These are phyloP conservation scores for Teratosphaeria viscida DNA, from an alignment of 2,329 filamentous ascomycete genomes.

Conservation along the genomic window DNA sequence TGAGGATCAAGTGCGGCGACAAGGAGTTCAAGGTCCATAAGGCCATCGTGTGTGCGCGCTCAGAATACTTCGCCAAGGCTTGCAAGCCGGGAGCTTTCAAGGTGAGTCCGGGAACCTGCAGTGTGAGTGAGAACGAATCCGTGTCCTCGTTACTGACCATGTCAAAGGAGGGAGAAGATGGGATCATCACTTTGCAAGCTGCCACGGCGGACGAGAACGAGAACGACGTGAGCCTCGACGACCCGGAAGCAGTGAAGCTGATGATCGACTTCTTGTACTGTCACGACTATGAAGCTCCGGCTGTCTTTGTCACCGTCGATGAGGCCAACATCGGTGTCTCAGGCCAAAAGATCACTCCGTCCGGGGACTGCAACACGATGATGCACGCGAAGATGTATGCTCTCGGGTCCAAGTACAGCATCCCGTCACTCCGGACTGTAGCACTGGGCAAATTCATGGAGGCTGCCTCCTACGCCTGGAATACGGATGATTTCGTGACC, in stretches of 20 bases:
- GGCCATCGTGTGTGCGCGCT: constrained; percentile 14
- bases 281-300: constrained; percentile 10
- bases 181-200: not conserved
- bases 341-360: not conserved
- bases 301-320: not conserved
- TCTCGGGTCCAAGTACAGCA: constrained; percentile 14
- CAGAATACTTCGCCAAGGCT: constrained; percentile 13
- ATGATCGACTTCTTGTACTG: constrained; percentile 22
- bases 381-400: constrained; percentile 19
- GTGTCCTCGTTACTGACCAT: not conserved
- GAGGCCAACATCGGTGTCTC: not conserved
- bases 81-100: constrained; percentile 12
- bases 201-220: not conserved
- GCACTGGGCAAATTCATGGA: constrained; percentile 18
- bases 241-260: constrained; percentile 13
- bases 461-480: constrained; percentile 14
- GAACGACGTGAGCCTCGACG: constrained; percentile 6
- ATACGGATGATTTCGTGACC: constrained; percentile 20
- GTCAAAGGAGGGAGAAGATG: not conserved
- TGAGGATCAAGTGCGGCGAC: constrained; percentile 13
- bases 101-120: not conserved
- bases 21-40: constrained; percentile 15
- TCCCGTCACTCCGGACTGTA: constrained; percentile 15
- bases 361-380: constrained; percentile 2
- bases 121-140: not conserved